Percentiles rank a stretch among this genome's conserved stretches.
phyloP scores from a whole-genome alignment of 1,139 yeast species.

The Nakaseomyces glabratus region DNA sequence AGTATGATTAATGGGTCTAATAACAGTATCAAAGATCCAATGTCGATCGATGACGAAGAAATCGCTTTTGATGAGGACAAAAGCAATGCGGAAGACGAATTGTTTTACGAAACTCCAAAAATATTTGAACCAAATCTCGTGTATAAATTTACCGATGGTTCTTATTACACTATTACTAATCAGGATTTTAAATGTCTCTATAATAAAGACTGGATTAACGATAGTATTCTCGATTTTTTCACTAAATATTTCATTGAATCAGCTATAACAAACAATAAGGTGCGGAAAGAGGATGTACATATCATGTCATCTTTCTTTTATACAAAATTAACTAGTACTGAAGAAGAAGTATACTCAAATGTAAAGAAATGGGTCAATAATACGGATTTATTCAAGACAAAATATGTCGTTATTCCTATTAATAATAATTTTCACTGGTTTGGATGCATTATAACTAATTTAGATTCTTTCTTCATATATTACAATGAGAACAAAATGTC shows the following conservation, averaged over 20 bases:
- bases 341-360: slow-evolving; percentile 45
- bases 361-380: slow-evolving; percentile 75
- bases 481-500: slow-evolving; percentile 8
- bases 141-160: slow-evolving; percentile 42
- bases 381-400: slow-evolving; percentile 52
- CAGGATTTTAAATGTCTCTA: slow-evolving; percentile 61
- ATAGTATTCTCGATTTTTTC: slow-evolving; percentile 63
- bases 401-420: slow-evolving; percentile 69
- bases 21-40: background rate
- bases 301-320: slow-evolving; percentile 82
- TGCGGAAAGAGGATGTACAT: slow-evolving; percentile 37
- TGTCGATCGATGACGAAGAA: slow-evolving; percentile 1
- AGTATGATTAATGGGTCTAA: background rate
- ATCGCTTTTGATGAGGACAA: too few species aligned
- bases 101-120: slow-evolving; percentile 35
- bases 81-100: background rate
- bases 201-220: slow-evolving; percentile 70
- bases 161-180: slow-evolving; percentile 43
- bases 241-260: slow-evolving; percentile 47
- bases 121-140: slow-evolving; percentile 47
- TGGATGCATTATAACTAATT: slow-evolving; percentile 55
- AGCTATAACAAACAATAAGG: slow-evolving; percentile 22
- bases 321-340: slow-evolving; percentile 45
- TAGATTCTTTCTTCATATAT: slow-evolving; percentile 22
- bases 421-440: slow-evolving; percentile 85